phyloP scores from a whole-genome alignment of 768 basidiomycete species.

The Rossbeevera mucosa region DNA sequence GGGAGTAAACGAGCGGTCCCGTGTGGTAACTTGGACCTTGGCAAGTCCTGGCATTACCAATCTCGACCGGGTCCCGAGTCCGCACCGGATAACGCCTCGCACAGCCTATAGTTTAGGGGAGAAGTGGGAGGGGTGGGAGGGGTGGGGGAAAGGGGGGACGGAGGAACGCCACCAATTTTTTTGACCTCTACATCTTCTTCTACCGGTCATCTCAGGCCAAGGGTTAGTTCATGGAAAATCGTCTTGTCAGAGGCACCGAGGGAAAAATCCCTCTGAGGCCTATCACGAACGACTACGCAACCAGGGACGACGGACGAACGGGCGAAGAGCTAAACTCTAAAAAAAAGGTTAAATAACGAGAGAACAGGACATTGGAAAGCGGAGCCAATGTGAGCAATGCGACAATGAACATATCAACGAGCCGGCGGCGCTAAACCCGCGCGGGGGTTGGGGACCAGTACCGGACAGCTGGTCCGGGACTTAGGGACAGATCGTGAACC shows the following conservation, averaged over 20 bases:
- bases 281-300: neutral
- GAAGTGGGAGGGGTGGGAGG: neutral
- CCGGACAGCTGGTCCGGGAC: neutral
- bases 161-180: constrained; percentile 1
- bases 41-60: neutral
- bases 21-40: neutral
- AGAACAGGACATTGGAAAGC: neutral
- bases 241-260: neutral
- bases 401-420: neutral
- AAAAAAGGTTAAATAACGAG: neutral
- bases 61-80: neutral
- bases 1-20: neutral
- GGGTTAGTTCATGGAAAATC: neutral
- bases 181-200: neutral
- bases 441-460: neutral
- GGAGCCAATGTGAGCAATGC: neutral
- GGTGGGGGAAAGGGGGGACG: neutral
- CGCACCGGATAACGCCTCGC: neutral
- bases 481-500: neutral
- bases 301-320: constrained; percentile 5
- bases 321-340: neutral
- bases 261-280: neutral
- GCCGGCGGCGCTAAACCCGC: constrained; percentile 4
- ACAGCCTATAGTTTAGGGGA: neutral
- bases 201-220: neutral